Base-by-base conservation (phyloP, 352 stramenopile genomes). In the Phytophthora sp. region DNA sequence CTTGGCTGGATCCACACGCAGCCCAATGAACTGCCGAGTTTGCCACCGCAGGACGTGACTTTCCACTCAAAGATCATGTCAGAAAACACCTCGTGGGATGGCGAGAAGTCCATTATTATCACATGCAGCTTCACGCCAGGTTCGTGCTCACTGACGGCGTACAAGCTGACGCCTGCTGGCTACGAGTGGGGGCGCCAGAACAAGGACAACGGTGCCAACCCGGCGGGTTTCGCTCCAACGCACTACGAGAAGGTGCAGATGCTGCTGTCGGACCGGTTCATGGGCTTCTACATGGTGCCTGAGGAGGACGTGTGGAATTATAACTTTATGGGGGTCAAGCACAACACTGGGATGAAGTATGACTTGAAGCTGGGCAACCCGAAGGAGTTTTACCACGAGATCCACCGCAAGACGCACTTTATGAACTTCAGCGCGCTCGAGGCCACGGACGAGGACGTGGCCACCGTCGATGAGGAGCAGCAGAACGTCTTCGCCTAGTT, bases 161-260 rank as follows among this genome's bases (percentile, higher is more conserved):
- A 99, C 89, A 98, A 98, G 75, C 79, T 99, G 24, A 99, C 97
- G 38, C 90, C 97, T 13, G 74, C 73, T 33, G 98, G 98, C 26
- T 96, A 99, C 64, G 95, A 99, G 56, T 99, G 98, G 98, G 98
- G 97, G 45, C 96, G 98, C 20, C 94, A 98, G 65, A 99, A 99
- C 80, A 97, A 97, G 55, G 98, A 99, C 72, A 91, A 88, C 50
- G 92, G 93, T n/a, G 95, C 94, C 3, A 97, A 96, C 53, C 93
- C 96, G 3, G 86, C 97, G 29, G 96, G 97, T 7, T 99, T 99
- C 70, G 91, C 86, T 18, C 96, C 95, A 12, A 98, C 87, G 45
- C 98, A 98, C 82, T 99, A 99, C 77, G 97, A 99, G 69, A 99
- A 99, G 84, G 97, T 99, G 53, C 98, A 99, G 79, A 99, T 99